Evolutionary conservation across 75 land plant species (phyloP).

Genomic region (Cryptomeria japonica): DNA sequence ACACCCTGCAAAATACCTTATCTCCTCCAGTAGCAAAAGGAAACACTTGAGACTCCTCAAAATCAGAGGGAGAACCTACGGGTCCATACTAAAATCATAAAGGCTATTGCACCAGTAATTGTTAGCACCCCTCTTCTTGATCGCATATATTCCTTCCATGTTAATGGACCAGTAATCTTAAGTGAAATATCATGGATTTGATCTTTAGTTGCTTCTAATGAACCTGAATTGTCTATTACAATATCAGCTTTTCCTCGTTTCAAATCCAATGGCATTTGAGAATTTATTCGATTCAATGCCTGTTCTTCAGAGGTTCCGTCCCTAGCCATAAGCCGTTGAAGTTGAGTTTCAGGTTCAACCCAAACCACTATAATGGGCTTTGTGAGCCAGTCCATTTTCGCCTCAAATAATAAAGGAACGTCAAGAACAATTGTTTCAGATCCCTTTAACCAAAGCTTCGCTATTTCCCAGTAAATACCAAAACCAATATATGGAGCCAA

Average conservation of each 20-base stretch:
- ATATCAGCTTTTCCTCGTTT: slow-evolving; percentile 77
- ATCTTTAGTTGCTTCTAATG: slow-evolving; percentile 66
- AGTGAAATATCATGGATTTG: slow-evolving; percentile 45
- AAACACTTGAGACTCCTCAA: neutral
- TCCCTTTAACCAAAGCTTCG: slow-evolving; percentile 88
- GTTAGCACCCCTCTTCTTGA: slow-evolving; percentile 64
- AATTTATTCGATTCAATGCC: slow-evolving; percentile 66
- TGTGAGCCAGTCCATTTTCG: slow-evolving; percentile 76
- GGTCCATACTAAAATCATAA: neutral
- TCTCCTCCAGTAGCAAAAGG: neutral
- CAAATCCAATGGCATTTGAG: slow-evolving; percentile 73
- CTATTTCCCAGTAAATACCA: slow-evolving; percentile 67
- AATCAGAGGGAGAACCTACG: neutral
- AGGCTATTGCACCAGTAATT: neutral
- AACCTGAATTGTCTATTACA: slow-evolving; percentile 82
- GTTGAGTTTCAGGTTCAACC: slow-evolving; percentile 90
- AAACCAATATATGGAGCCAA: slow-evolving; percentile 74
- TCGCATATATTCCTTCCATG: slow-evolving; percentile 62
- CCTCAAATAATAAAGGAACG: slow-evolving; percentile 88
- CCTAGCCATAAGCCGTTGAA: slow-evolving; percentile 69
- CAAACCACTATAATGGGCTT: slow-evolving; percentile 85
- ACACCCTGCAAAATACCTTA: neutral
- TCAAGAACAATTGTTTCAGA: slow-evolving; percentile 71
- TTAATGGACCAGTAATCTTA: slow-evolving; percentile 55
- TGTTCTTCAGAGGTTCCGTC: slow-evolving; percentile 75